These are phyloP conservation scores for Cyberlindnera saturnus DNA, from an alignment of 805 yeast species.

Conservation along the genomic window DNA sequence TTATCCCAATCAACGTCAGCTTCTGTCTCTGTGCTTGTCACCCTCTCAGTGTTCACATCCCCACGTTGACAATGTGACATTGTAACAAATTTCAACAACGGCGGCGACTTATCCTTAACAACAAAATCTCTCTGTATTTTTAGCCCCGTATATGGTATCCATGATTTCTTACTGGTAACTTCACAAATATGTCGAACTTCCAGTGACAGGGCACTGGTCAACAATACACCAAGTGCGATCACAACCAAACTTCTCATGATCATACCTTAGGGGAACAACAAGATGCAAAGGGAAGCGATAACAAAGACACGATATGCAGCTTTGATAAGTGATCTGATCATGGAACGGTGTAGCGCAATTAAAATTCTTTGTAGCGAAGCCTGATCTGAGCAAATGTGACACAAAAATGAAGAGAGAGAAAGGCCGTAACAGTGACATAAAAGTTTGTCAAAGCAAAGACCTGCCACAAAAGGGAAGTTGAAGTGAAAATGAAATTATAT, in stretches of 20 bases:
- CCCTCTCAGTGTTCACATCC: slow-evolving; percentile 35
- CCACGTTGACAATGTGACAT: slow-evolving; percentile 51
- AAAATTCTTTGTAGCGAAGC: no score
- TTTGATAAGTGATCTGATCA: slow-evolving; percentile 10
- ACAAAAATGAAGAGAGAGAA: no score
- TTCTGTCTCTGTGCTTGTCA: slow-evolving; percentile 26
- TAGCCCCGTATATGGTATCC: slow-evolving; percentile 48
- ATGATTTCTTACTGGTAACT: slow-evolving; percentile 19
- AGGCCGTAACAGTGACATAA: no score
- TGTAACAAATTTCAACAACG: slow-evolving; percentile 37
- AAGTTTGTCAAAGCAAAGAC: no score
- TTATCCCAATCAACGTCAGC: slow-evolving; percentile 43
- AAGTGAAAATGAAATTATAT: no score
- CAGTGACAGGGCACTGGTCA: no score
- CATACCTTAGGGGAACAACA: slow-evolving; percentile 9
- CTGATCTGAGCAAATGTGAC: no score
- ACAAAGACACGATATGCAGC: slow-evolving; percentile 5
- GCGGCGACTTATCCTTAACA: slow-evolving; percentile 31
- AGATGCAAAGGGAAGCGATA: slow-evolving; percentile 1
- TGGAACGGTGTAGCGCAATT: background rate
- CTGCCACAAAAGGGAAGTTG: no score
- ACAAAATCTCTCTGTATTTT: slow-evolving; percentile 44
- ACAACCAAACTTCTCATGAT: no score
- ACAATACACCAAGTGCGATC: no score
- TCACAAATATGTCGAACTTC: slow-evolving; percentile 25